Percentiles rank a stretch among this genome's conserved stretches.
These are phyloP conservation scores for Hortiboletus campestris DNA, from an alignment of 768 basidiomycete species.

Conservation along the genomic window DNA sequence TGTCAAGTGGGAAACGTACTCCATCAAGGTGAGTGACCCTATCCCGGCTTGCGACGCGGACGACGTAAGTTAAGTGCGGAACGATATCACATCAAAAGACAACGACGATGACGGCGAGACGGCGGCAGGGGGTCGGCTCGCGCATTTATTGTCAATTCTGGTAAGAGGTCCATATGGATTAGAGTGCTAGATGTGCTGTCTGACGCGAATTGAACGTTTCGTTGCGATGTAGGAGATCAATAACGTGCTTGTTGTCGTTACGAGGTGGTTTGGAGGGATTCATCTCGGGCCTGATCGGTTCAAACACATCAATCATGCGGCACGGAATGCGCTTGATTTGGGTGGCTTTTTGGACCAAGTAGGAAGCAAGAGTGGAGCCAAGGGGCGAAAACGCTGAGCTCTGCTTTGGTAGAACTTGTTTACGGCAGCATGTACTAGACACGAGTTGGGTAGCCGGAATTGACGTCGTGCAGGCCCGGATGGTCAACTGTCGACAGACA, in stretches of 20 bases:
- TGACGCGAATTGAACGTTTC: background rate
- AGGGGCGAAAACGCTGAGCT: conserved; percentile 30
- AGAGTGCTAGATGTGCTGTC: background rate
- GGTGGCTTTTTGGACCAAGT: conserved; percentile 78
- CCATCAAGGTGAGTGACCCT: conserved; percentile 60
- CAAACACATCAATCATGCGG: conserved; percentile 95
- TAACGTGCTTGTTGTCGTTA: conserved; percentile 87
- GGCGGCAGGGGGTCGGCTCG: conserved; percentile 86
- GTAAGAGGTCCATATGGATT: conserved; percentile 38
- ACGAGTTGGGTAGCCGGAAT: background rate
- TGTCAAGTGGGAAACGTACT: conserved; percentile 64
- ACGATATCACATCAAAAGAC: conserved; percentile 44
- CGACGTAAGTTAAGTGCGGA: background rate
- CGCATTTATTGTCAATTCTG: conserved; percentile 87
- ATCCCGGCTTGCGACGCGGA: background rate
- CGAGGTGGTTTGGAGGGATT: conserved; percentile 91
- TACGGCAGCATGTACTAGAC: background rate
- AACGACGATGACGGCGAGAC: conserved; percentile 96
- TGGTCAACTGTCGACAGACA: background rate
- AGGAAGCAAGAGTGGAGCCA: conserved; percentile 24
- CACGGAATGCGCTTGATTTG: conserved; percentile 82
- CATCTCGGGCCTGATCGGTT: conserved; percentile 87
- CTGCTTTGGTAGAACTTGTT: background rate
- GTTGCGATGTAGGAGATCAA: conserved; percentile 57
- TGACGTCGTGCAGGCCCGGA: too few relatives aligned